Evolutionary conservation across 805 yeast species (phyloP).

Genomic region (Lachancea meyersii): DNA sequence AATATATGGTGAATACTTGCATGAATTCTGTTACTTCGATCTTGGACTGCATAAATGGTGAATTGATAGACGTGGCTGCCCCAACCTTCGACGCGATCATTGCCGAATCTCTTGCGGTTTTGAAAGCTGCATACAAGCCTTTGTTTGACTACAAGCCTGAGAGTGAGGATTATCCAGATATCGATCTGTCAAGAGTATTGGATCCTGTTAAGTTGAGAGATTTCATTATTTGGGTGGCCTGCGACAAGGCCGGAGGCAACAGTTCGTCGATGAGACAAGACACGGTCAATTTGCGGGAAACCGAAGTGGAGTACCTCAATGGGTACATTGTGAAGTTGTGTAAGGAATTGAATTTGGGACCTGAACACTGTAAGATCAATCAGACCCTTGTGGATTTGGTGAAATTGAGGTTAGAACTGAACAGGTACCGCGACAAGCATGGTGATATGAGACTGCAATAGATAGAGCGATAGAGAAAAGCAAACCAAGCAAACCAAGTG

Average conservation of each 20-base stretch:
- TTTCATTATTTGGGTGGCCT: constrained; percentile 37
- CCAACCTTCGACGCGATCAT: constrained; percentile 32
- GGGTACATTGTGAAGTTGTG: constrained; percentile 68
- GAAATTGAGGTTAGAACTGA: constrained; percentile 30
- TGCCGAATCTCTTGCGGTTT: constrained; percentile 31
- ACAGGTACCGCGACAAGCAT: constrained; percentile 18
- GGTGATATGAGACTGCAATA: constrained; percentile 9
- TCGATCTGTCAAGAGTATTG: constrained; percentile 26
- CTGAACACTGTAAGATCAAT: constrained; percentile 27
- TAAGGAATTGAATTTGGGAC: constrained; percentile 33
- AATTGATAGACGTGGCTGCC: constrained; percentile 47
- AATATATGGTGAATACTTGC: constrained; percentile 73
- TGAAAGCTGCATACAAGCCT: constrained; percentile 25
- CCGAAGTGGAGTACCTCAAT: constrained; percentile 79
- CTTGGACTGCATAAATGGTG: constrained; percentile 73
- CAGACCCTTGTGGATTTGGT: constrained; percentile 32
- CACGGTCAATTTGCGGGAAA: constrained; percentile 41
- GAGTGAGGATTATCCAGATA: constrained; percentile 23
- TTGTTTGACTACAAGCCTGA: constrained; percentile 26
- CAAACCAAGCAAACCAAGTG: too few relatives aligned
- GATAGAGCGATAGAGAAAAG: too few relatives aligned
- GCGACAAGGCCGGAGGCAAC: constrained; percentile 48
- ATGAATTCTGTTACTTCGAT: constrained; percentile 80
- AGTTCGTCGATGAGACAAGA: constrained; percentile 54
- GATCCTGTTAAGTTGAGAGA: constrained; percentile 33